Conservation (phyloP, 257 asterid genomes). For the Thymus mandschuricus region DNA sequence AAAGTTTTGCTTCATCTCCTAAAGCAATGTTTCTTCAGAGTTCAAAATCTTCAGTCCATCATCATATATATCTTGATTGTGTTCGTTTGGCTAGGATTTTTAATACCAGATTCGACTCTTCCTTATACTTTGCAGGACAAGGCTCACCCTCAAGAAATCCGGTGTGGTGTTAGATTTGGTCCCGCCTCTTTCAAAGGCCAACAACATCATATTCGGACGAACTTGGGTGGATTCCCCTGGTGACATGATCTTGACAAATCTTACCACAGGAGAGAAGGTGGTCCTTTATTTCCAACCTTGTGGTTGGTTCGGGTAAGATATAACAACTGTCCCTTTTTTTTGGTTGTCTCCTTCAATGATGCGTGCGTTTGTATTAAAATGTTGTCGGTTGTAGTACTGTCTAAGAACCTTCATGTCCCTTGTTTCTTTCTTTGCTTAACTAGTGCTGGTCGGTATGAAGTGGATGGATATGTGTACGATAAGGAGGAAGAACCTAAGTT, state of each 20-base stretch:
- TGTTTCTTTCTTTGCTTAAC: slow-evolving; percentile 15
- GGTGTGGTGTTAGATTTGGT: slow-evolving; percentile 90
- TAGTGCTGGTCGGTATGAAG: slow-evolving; percentile 97
- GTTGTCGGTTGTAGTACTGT: neutral
- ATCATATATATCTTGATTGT: neutral
- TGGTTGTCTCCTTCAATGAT: neutral
- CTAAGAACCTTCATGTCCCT: neutral
- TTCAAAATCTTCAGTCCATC: neutral
- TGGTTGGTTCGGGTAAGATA: slow-evolving; percentile 94
- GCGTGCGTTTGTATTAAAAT: neutral
- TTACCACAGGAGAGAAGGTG: slow-evolving; percentile 96
- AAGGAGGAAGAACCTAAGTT: slow-evolving; percentile 90
- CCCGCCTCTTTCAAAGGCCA: slow-evolving; percentile 97
- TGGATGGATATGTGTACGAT: slow-evolving; percentile 94
- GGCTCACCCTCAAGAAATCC: slow-evolving; percentile 78
- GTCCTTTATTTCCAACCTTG: slow-evolving; percentile 97
- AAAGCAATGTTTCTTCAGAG: neutral
- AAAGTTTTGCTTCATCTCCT: neutral
- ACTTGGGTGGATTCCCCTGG: slow-evolving; percentile 99
- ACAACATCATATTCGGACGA: slow-evolving; percentile 94
- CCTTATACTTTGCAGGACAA: slow-evolving; percentile 60
- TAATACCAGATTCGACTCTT: slow-evolving; percentile 1
- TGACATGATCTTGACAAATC: slow-evolving; percentile 88
- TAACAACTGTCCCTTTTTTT: neutral
- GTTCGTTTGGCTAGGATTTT: neutral